Percentiles rank a stretch among this genome's conserved stretches.
These are phyloP conservation scores for Anisodus acutangulus DNA, from an alignment of 257 asterid species.

Conservation along the genomic window DNA sequence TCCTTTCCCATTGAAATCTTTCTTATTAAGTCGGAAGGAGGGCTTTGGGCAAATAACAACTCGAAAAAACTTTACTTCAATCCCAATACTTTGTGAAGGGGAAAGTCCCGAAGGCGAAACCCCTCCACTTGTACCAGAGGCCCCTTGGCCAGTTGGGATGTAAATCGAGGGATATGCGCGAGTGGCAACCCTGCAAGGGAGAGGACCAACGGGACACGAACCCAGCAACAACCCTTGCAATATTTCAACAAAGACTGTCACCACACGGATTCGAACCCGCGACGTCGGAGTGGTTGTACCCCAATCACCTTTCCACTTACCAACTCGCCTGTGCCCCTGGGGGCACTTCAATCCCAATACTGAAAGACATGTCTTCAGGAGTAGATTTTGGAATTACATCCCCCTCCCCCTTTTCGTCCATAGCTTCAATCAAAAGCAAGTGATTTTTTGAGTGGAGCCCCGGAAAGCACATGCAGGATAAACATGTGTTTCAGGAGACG, in stretches of 20 bases:
- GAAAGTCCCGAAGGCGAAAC: too few species aligned
- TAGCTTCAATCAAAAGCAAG: constrained; percentile 12
- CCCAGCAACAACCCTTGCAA: too few species aligned
- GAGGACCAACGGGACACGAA: too few species aligned
- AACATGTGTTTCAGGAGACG: not conserved
- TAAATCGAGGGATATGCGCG: too few species aligned
- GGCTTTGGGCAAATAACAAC: not conserved
- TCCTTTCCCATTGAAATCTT: not conserved
- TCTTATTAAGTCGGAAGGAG: not conserved
- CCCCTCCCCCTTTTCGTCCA: not conserved
- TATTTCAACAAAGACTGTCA: too few species aligned
- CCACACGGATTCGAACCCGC: too few species aligned
- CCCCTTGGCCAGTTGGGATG: too few species aligned
- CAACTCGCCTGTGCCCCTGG: too few species aligned
- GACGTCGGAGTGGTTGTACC: too few species aligned
- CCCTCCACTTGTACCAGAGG: too few species aligned
- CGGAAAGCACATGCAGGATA: not conserved
- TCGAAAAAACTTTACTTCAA: not conserved
- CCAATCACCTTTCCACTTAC: too few species aligned
- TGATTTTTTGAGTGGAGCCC: not conserved
- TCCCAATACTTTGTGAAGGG: not conserved
- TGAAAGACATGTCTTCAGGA: not conserved
- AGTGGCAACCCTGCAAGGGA: too few species aligned
- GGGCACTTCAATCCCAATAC: not conserved
- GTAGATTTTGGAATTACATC: not conserved